Percentiles rank a stretch among this genome's conserved stretches.
These are phyloP conservation scores for Pseudogymnoascus sp. DNA, from an alignment of 2,329 filamentous ascomycete genomes.

Conservation along the genomic window DNA sequence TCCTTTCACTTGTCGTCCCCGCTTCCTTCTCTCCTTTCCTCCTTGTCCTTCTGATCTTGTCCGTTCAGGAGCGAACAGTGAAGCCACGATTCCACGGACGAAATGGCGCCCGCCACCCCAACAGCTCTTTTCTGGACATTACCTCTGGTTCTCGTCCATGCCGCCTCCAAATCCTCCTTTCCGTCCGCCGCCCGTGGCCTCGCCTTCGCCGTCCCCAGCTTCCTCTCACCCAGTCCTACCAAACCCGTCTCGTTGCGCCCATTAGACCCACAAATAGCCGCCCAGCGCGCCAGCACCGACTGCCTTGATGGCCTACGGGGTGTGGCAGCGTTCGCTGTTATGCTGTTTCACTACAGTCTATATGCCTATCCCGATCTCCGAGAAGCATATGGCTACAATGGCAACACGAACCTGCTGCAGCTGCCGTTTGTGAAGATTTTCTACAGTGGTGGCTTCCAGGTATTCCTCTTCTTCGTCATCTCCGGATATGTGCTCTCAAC, in stretches of 20 bases:
- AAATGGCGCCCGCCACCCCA: background rate
- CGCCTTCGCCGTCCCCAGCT: slow-evolving; percentile 3
- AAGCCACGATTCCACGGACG: background rate
- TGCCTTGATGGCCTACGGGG: background rate
- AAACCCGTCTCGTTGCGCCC: background rate
- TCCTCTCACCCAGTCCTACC: background rate
- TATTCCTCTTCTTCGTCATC: slow-evolving; percentile 46
- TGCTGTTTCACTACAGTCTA: background rate
- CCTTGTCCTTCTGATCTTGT: background rate
- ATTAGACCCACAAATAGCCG: slow-evolving; percentile 5
- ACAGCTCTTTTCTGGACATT: background rate
- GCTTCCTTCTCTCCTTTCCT: background rate
- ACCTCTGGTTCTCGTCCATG: background rate
- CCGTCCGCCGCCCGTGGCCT: background rate
- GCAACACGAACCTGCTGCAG: slow-evolving; percentile 33
- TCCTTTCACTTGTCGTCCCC: background rate
- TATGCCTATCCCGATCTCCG: background rate
- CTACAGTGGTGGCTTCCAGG: slow-evolving; percentile 38
- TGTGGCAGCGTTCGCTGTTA: slow-evolving; percentile 3
- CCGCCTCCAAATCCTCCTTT: background rate
- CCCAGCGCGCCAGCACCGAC: slow-evolving; percentile 3
- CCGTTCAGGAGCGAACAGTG: slow-evolving; percentile 3
- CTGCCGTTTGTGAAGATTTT: slow-evolving; percentile 36
- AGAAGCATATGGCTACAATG: slow-evolving; percentile 28
- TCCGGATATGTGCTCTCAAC: slow-evolving; percentile 42